Percentiles rank a stretch among this genome's conserved stretches.
These are phyloP conservation scores for Furcasterigmium furcatum DNA, from an alignment of 2,329 filamentous ascomycete genomes.

Conservation along the genomic window DNA sequence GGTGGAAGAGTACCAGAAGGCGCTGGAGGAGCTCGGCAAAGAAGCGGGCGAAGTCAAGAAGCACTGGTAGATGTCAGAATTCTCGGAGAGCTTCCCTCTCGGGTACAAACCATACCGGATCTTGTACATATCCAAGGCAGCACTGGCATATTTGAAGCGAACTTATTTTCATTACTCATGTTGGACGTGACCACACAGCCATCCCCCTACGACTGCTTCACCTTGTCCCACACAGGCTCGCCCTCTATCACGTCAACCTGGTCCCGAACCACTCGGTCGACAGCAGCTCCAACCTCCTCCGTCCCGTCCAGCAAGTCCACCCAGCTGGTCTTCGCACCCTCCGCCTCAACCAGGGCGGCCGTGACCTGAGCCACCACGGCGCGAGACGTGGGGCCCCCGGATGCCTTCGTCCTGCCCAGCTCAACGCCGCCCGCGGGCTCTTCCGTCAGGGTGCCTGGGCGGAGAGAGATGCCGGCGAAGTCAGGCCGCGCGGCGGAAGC, in stretches of 20 bases:
- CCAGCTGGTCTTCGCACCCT: constrained; percentile 46
- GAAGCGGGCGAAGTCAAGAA: constrained; percentile 45
- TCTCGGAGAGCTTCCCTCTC: too few species aligned
- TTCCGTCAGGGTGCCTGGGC: constrained; percentile 47
- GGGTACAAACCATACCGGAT: too few species aligned
- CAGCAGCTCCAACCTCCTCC: constrained; percentile 42
- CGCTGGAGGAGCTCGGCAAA: constrained; percentile 59
- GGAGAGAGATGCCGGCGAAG: constrained; percentile 49
- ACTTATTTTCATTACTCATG: too few species aligned
- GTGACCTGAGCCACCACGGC: constrained; percentile 58
- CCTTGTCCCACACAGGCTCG: constrained; percentile 33
- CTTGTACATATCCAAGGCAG: too few species aligned
- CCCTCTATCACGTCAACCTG: constrained; percentile 51
- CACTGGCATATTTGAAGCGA: too few species aligned
- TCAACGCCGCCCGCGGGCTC: constrained; percentile 44
- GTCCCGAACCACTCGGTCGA: constrained; percentile 44
- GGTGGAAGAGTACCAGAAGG: constrained; percentile 47
- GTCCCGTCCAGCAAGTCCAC: constrained; percentile 53
- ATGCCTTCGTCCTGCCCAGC: constrained; percentile 40
- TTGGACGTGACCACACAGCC: too few species aligned
- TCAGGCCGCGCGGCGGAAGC: constrained; percentile 35
- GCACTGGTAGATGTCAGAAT: constrained; percentile 8
- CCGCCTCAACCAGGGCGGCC: constrained; percentile 49
- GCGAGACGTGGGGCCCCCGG: constrained; percentile 43
- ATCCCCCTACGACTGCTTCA: not conserved